Conservation (phyloP, 208 protist genomes). For the Trypanosoma melophagium region DNA sequence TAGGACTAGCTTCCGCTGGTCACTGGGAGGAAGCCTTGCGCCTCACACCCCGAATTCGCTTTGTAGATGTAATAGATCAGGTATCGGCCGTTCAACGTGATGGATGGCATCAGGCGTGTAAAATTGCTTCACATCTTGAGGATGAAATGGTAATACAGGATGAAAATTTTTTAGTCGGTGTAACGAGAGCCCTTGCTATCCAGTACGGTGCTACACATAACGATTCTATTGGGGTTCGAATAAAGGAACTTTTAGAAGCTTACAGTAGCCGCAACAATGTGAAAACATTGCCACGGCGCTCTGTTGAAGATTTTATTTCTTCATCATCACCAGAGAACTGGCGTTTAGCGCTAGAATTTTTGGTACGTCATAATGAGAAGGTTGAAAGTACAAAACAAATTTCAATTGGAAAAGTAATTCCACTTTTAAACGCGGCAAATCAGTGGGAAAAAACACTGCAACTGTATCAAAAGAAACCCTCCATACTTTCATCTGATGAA, state of each 20-base stretch:
- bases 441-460: slow-evolving; percentile 12
- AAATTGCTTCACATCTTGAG: slow-evolving; percentile 3
- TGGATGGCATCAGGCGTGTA: slow-evolving; percentile 16
- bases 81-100: slow-evolving; percentile 4
- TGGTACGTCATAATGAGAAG: neutral
- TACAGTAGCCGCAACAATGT: slow-evolving; percentile 1
- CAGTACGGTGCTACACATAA: neutral
- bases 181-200: neutral
- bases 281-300: neutral
- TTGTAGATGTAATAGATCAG: neutral
- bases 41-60: neutral
- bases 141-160: neutral
- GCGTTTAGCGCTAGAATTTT: slow-evolving; percentile 1
- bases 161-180: neutral
- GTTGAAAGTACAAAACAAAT: neutral
- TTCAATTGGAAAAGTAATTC: slow-evolving; percentile 15
- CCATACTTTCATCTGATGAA: neutral
- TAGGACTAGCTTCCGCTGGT: slow-evolving; percentile 1
- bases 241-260: slow-evolving; percentile 2
- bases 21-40: slow-evolving; percentile 15
- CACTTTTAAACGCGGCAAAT: slow-evolving; percentile 2
- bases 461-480: slow-evolving; percentile 6
- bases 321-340: slow-evolving; percentile 4
- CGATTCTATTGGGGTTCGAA: neutral
- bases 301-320: slow-evolving; percentile 16